Conservation (phyloP, 768 basidiomycete genomes). For the Naganishia vishniacii region DNA sequence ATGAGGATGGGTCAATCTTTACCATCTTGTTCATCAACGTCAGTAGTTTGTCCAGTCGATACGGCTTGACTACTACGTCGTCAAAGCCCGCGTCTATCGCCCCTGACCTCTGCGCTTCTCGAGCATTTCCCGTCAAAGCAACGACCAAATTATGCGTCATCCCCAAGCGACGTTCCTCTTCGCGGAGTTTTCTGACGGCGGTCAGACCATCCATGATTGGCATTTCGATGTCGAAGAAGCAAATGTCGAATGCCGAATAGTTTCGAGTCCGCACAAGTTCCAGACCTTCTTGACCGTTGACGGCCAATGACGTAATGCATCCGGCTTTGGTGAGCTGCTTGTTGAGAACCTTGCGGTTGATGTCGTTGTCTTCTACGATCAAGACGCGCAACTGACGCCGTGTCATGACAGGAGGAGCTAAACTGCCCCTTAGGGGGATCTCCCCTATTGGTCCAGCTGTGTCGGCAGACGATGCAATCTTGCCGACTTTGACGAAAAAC, state of each 20-base stretch:
- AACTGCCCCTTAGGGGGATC: constrained; percentile 1
- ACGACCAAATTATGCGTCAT: constrained; percentile 24
- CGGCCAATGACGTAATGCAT: constrained; percentile 27
- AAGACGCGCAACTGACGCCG: constrained; percentile 27
- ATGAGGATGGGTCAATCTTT: constrained; percentile 1
- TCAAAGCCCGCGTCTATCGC: constrained; percentile 32
- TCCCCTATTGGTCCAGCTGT: constrained; percentile 1
- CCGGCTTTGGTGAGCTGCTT: constrained; percentile 24
- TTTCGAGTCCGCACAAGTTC: constrained; percentile 24
- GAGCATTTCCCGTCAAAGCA: constrained; percentile 31
- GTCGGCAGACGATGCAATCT: neutral
- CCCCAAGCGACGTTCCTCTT: constrained; percentile 17
- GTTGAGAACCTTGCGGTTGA: constrained; percentile 33
- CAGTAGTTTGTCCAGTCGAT: constrained; percentile 17
- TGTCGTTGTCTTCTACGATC: constrained; percentile 36
- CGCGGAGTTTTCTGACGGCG: constrained; percentile 33
- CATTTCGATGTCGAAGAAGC: constrained; percentile 42
- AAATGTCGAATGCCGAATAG: constrained; percentile 29
- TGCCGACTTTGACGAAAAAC: constrained; percentile 15
- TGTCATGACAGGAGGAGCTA: neutral
- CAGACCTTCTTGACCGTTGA: constrained; percentile 33
- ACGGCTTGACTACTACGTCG: constrained; percentile 30
- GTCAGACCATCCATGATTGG: constrained; percentile 40
- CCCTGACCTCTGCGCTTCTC: constrained; percentile 21
- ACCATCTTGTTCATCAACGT: constrained; percentile 12